Percentiles rank a stretch among this genome's conserved stretches.
Conservation (phyloP, 2,329 filamentous ascomycete species). For the Talaromyces amestolkiae region DNA sequence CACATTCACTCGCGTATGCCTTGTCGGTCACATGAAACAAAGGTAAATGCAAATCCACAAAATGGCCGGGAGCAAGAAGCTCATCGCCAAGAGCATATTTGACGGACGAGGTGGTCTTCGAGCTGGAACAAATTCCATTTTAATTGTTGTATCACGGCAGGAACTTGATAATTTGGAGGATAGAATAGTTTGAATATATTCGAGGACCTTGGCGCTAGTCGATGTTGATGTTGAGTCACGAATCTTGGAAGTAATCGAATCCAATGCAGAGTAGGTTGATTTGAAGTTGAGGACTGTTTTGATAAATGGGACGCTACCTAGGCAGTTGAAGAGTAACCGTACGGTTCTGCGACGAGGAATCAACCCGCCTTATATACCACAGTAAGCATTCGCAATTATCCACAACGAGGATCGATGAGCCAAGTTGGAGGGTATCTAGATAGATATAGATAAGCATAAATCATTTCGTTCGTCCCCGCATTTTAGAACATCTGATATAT, state of each 20-base stretch:
- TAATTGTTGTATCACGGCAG: not conserved
- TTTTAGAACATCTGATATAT: not conserved
- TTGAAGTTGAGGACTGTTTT: not conserved
- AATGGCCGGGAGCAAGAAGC: slow-evolving; percentile 16
- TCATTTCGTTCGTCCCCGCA: not conserved
- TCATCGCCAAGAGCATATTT: slow-evolving; percentile 7
- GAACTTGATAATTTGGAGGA: not conserved
- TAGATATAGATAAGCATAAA: not conserved
- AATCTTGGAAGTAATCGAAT: too few relatives aligned
- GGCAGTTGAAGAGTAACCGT: too few relatives aligned
- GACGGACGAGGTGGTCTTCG: slow-evolving; percentile 7
- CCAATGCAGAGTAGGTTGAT: not conserved
- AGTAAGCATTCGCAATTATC: not conserved
- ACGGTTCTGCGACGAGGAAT: not conserved
- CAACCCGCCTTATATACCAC: not conserved
- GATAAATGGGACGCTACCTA: not conserved
- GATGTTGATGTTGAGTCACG: not conserved
- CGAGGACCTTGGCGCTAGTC: not conserved
- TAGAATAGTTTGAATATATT: not conserved
- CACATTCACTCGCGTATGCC: not conserved
- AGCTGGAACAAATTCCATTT: slow-evolving; percentile 8
- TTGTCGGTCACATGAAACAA: slow-evolving; percentile 15
- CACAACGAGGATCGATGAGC: not conserved
- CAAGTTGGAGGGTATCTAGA: not conserved
- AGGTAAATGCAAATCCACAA: slow-evolving; percentile 19